Conservation (phyloP, 768 basidiomycete species). For the Pleurotus pulmonarius region DNA sequence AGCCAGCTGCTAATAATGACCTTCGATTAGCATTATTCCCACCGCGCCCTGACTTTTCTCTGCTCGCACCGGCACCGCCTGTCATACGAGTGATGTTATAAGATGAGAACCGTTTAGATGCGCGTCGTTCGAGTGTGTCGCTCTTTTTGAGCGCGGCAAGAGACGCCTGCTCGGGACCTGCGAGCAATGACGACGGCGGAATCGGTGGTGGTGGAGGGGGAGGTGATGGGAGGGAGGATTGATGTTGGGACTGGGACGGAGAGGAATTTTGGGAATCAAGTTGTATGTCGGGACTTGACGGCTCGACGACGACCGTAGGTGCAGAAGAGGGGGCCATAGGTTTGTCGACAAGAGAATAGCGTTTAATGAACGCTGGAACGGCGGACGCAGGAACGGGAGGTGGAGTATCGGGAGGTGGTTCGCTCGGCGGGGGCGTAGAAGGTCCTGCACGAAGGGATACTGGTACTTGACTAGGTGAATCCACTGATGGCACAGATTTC, state of each 20-base stretch:
- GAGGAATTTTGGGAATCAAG: constrained; percentile 19
- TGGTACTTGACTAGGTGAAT: constrained; percentile 12
- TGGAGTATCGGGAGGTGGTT: constrained; percentile 5
- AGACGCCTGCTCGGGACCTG: constrained; percentile 67
- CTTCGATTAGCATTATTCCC: constrained; percentile 53
- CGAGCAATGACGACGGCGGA: constrained; percentile 35
- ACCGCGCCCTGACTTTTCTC: constrained; percentile 45
- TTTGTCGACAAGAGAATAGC: constrained; percentile 77
- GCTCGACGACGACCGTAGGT: constrained; percentile 52
- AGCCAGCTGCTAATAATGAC: constrained; percentile 59
- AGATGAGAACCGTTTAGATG: constrained; percentile 92
- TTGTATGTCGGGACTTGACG: constrained; percentile 36
- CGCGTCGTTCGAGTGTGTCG: constrained; percentile 84
- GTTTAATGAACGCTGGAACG: constrained; percentile 68
- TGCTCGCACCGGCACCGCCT: constrained; percentile 37
- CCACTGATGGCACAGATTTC: constrained; percentile 10
- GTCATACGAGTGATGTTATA: constrained; percentile 96
- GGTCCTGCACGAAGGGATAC: constrained; percentile 17
- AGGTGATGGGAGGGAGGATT: constrained; percentile 17
- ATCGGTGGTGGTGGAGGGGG: constrained; percentile 27
- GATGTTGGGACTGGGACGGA: constrained; percentile 11
- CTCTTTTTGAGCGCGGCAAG: constrained; percentile 86
- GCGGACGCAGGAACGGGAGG: constrained; percentile 26
- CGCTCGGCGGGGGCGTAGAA: constrained; percentile 12
- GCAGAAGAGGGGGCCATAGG: constrained; percentile 43